Percentiles rank a stretch among this genome's conserved stretches.
These are phyloP conservation scores for Lasiodiplodia theobromae DNA, from an alignment of 2,329 filamentous ascomycete genomes.

Conservation along the genomic window DNA sequence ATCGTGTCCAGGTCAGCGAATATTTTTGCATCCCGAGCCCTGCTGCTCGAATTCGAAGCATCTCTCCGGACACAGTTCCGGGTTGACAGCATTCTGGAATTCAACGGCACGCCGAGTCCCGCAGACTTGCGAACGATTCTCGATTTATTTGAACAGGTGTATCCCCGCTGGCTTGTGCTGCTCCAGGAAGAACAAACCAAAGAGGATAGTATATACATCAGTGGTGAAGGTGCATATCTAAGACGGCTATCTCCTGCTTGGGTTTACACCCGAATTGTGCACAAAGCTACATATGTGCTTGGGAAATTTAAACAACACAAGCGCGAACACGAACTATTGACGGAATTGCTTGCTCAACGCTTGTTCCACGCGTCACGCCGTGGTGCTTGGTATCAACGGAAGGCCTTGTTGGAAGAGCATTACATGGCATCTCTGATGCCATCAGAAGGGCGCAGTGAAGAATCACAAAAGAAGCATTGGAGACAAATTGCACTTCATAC, in stretches of 20 bases:
- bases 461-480: conserved; percentile 82
- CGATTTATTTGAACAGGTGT: conserved; percentile 74
- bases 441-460: conserved; percentile 56
- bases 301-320: conserved; percentile 82
- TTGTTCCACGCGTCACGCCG: conserved; percentile 86
- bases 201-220: conserved; percentile 78
- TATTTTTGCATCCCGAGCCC: conserved; percentile 79
- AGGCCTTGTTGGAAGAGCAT: conserved; percentile 91
- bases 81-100: conserved; percentile 83
- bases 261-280: conserved; percentile 90
- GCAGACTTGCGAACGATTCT: conserved; percentile 72
- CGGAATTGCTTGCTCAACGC: conserved; percentile 77
- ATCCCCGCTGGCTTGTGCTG: conserved; percentile 80
- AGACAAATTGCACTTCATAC: conserved; percentile 77
- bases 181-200: conserved; percentile 78
- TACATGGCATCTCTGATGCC: conserved; percentile 77
- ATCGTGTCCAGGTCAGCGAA: conserved; percentile 88
- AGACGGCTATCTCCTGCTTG: conserved; percentile 89
- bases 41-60: conserved; percentile 87
- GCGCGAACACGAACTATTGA: conserved; percentile 76
- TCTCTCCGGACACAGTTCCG: conserved; percentile 81
- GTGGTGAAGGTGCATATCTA: conserved; percentile 86
- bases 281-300: conserved; percentile 77
- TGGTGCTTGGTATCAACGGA: conserved; percentile 94
- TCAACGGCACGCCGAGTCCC: conserved; percentile 72